Conservation (phyloP, 2,329 filamentous ascomycete genomes). For the Byssochlamys sp. region DNA sequence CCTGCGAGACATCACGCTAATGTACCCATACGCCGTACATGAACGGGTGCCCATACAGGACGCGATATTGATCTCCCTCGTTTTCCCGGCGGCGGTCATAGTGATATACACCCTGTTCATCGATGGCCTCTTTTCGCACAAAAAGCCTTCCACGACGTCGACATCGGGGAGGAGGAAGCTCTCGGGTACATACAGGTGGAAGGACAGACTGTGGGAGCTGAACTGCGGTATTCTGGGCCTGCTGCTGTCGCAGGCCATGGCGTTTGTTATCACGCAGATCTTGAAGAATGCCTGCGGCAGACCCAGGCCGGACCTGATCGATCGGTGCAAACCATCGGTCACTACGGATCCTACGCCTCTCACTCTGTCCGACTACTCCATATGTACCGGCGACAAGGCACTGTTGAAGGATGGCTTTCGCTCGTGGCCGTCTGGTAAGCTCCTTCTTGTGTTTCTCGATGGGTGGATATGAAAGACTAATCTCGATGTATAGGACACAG, state of each 20-base stretch:
- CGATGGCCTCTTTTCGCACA: constrained; percentile 50
- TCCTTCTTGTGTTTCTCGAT: background rate
- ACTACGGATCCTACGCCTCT: constrained; percentile 28
- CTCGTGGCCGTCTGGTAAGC: constrained; percentile 47
- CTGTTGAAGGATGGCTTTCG: constrained; percentile 51
- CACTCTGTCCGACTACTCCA: constrained; percentile 38
- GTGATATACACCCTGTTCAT: constrained; percentile 48
- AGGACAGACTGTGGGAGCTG: constrained; percentile 52
- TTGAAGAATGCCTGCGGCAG: constrained; percentile 53
- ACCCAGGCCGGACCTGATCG: constrained; percentile 51
- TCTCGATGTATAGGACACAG: constrained; percentile 32
- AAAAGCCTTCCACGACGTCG: constrained; percentile 27
- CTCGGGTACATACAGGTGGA: constrained; percentile 42
- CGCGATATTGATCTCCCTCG: constrained; percentile 41
- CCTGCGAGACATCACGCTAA: constrained; percentile 46
- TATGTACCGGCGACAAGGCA: constrained; percentile 43
- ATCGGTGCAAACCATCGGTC: constrained; percentile 39
- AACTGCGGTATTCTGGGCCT: constrained; percentile 53
- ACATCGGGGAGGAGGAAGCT: constrained; percentile 29
- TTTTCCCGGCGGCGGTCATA: constrained; percentile 44
- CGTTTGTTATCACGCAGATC: constrained; percentile 49
- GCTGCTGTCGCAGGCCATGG: constrained; percentile 43
- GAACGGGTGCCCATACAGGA: constrained; percentile 45
- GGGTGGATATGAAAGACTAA: constrained; percentile 3
- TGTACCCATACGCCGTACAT: constrained; percentile 48